These are phyloP conservation scores for Nannochloropsis oceanica DNA, from an alignment of 108 stramenopile species.

Conservation along the genomic window DNA sequence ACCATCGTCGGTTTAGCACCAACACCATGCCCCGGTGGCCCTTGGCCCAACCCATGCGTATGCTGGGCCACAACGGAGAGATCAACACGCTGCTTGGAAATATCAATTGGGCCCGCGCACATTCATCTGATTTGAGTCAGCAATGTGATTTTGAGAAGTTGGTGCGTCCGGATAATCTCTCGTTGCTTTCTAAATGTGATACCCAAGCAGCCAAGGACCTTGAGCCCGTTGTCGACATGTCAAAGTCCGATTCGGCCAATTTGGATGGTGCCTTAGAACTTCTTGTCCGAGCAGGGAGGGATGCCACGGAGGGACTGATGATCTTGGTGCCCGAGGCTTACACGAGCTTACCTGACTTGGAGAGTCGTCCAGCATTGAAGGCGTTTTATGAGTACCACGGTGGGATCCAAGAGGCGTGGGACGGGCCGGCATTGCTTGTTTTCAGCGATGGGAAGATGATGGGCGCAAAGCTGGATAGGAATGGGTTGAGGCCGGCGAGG, in stretches of 20 bases:
- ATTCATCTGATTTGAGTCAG: conserved; percentile 6
- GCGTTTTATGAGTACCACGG: conserved; percentile 33
- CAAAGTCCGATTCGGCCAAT: conserved; percentile 28
- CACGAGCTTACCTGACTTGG: conserved; percentile 15
- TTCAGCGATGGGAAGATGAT: conserved; percentile 34
- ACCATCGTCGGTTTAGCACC: conserved; percentile 41
- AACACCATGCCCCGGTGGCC: conserved; percentile 40
- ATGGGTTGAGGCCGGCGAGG: conserved; percentile 46
- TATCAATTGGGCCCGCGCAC: conserved; percentile 37
- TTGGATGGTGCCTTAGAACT: conserved; percentile 32
- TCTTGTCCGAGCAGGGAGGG: conserved; percentile 15
- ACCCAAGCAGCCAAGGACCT: conserved; percentile 2
- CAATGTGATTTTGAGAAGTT: conserved; percentile 7
- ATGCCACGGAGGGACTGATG: conserved; percentile 29
- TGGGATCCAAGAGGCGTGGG: conserved; percentile 34
- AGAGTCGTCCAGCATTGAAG: conserved; percentile 7
- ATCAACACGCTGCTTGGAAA: conserved; percentile 43
- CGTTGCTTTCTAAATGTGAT: too few relatives aligned
- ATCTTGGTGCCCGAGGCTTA: conserved; percentile 32
- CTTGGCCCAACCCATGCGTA: conserved; percentile 36
- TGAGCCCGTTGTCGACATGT: conserved; percentile 25
- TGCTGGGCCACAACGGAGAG: conserved; percentile 43
- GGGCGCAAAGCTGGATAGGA: conserved; percentile 32
- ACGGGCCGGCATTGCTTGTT: conserved; percentile 32
- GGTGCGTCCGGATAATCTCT: neutral